Percentiles rank a stretch among this genome's conserved stretches.
phyloP scores from a whole-genome alignment of 164 flowering plant genomes.

The Macadamia tetraphylla region DNA sequence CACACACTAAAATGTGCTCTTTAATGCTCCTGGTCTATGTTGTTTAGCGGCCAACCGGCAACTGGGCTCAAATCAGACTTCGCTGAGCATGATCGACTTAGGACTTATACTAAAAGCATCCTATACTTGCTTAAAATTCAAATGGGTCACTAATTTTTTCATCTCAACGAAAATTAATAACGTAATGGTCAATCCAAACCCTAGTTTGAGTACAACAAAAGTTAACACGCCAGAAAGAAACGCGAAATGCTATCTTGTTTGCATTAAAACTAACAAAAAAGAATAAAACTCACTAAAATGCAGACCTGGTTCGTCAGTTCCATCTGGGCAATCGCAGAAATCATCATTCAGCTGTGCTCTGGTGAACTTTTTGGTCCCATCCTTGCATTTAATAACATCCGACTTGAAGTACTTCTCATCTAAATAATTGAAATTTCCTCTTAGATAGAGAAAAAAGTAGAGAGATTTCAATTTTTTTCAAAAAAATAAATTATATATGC shows the following conservation, averaged over 20 bases:
- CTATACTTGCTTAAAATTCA: no score
- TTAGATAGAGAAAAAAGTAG: neutral
- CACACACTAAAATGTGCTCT: no score
- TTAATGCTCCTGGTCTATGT: no score
- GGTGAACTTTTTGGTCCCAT: slow-evolving; percentile 68
- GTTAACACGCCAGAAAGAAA: neutral
- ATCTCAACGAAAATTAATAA: neutral
- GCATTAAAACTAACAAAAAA: neutral
- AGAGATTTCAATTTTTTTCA: neutral
- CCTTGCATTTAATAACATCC: slow-evolving; percentile 56
- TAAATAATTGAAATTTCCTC: slow-evolving; percentile 15
- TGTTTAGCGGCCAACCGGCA: no score
- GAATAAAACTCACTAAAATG: neutral
- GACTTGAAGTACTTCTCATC: slow-evolving; percentile 63
- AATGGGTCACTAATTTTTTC: neutral
- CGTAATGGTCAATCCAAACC: neutral
- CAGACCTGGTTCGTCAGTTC: slow-evolving; percentile 87
- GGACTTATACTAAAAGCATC: no score
- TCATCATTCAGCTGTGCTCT: slow-evolving; percentile 79
- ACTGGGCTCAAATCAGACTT: no score
- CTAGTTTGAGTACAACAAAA: neutral
- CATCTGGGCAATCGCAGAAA: slow-evolving; percentile 87
- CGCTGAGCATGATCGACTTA: no score
- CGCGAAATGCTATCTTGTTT: neutral
- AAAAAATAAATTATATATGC: neutral